Base-by-base conservation (phyloP, 2,329 filamentous ascomycete species). In the Colletotrichum neosansevieriae region DNA sequence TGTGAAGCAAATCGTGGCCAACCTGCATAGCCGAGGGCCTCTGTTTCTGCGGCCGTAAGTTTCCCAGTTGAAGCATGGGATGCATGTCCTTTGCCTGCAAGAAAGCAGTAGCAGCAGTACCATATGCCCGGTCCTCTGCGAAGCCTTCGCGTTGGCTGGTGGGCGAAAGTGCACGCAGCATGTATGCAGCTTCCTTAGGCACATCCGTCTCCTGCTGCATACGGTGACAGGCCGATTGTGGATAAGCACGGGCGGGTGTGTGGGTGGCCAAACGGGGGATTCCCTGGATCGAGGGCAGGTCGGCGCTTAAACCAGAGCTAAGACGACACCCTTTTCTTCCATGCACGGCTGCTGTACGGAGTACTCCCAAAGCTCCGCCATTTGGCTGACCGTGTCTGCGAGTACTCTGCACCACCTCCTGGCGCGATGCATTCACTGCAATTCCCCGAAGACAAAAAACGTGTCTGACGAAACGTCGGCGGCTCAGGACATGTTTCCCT, bases 11-110 rank as follows among this genome's bases (percentile, higher is more conserved):
- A 59, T 59, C 60, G 64, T 59, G 63, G 67, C n/a, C 63, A 61
- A 59, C 71, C 73, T 79, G 78, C 78, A 80, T 79, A 79, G 71
- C 78, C 77, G 78, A 79, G 75, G 77, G 78, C 71, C 77, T 75
- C 76, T 74, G 71, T 72, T 75, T 76, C 75, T 79, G 77, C 77
- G 76, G 72, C 76, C 76, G 70, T 36, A 67, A 50, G 21, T 60
- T 60, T 65, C 66, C 69, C 67, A 67, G 59, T 29, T 54, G 63
- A 71, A 67, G 69, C 66, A 62, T 70, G 60, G 62, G 59, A 59
- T 69, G 69, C 69, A 72, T 71, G 70, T 60, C 44, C 24, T 53
- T 29, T 59, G 40, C 69, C 54, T 58, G 66, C 65, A 65, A 63
- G 36, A 58, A 24, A 32, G 59, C 56, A 51, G 54, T 29, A 29